These are phyloP conservation scores for Primulina huaijiensis DNA, from an alignment of 257 asterid genomes.

Conservation along the genomic window DNA sequence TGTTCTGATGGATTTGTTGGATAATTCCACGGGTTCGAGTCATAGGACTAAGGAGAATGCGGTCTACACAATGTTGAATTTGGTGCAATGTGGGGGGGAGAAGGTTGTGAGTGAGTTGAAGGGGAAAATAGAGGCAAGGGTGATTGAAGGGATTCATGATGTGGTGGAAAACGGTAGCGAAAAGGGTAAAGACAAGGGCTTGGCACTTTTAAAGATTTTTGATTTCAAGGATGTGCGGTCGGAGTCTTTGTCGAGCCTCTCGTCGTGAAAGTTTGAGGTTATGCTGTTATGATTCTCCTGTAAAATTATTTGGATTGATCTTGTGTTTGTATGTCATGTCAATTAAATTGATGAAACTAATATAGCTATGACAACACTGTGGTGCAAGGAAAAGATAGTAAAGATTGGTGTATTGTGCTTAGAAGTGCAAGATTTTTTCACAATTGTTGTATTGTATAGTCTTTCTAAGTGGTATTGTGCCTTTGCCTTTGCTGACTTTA, in stretches of 20 bases:
- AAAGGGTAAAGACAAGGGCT: slow-evolving; percentile 67
- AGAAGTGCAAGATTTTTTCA: not conserved
- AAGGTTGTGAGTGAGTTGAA: slow-evolving; percentile 47
- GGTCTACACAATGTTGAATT: slow-evolving; percentile 65
- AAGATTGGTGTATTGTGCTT: not conserved
- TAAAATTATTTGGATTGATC: slow-evolving; percentile 23
- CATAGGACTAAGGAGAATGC: slow-evolving; percentile 78
- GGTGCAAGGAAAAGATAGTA: slow-evolving; percentile 1
- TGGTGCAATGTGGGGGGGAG: slow-evolving; percentile 71
- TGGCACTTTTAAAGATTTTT: slow-evolving; percentile 50
- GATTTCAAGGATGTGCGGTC: slow-evolving; percentile 30
- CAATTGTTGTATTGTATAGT: not conserved
- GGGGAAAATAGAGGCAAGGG: slow-evolving; percentile 52
- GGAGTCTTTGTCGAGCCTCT: slow-evolving; percentile 31
- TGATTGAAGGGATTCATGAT: slow-evolving; percentile 68
- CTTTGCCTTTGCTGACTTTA: not conserved
- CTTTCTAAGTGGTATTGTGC: not conserved
- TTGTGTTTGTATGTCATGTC: slow-evolving; percentile 20
- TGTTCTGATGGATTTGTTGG: slow-evolving; percentile 79
- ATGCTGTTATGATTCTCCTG: slow-evolving; percentile 15
- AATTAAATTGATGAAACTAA: not conserved
- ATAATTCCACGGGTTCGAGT: slow-evolving; percentile 73
- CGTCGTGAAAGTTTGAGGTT: slow-evolving; percentile 33
- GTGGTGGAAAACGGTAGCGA: slow-evolving; percentile 66
- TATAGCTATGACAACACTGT: not conserved